Conservation (phyloP, 192 early-diverging fungal species). For the Rhizophagus sp. region DNA sequence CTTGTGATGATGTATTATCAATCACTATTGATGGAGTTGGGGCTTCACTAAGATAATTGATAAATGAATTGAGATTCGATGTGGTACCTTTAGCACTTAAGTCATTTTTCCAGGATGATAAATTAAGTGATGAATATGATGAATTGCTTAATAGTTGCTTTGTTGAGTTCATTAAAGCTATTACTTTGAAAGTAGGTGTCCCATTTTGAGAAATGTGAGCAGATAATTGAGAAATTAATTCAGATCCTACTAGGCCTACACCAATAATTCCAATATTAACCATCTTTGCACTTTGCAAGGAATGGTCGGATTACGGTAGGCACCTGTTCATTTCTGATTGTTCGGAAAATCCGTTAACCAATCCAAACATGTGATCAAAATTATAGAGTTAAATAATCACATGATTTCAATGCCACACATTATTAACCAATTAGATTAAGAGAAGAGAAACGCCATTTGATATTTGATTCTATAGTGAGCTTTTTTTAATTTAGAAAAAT, state of each 20-base stretch:
- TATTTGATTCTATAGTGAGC: background rate
- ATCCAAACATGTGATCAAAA: too few species aligned
- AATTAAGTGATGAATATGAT: conserved; percentile 44
- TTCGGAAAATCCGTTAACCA: too few species aligned
- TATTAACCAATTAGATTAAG: too few species aligned
- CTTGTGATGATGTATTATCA: conserved; percentile 88
- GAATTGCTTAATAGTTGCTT: conserved; percentile 63
- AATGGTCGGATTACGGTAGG: too few species aligned
- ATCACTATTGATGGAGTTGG: conserved; percentile 70
- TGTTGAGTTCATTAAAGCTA: conserved; percentile 79
- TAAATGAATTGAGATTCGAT: conserved; percentile 56
- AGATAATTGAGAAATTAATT: conserved; percentile 79
- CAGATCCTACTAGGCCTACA: conserved; percentile 92
- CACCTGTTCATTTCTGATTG: too few species aligned
- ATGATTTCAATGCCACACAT: too few species aligned
- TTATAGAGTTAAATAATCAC: too few species aligned
- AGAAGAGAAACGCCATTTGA: background rate
- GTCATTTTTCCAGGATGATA: conserved; percentile 50
- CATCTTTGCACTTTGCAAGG: conserved; percentile 32
- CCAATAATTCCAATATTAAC: conserved; percentile 91
- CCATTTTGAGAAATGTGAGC: conserved; percentile 49
- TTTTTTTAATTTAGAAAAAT: background rate
- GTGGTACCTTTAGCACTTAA: conserved; percentile 42
- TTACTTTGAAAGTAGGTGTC: conserved; percentile 62
- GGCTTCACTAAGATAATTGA: conserved; percentile 53